Base-by-base conservation (phyloP, 805 yeast species). In the Lipomyces chichibuensis region DNA sequence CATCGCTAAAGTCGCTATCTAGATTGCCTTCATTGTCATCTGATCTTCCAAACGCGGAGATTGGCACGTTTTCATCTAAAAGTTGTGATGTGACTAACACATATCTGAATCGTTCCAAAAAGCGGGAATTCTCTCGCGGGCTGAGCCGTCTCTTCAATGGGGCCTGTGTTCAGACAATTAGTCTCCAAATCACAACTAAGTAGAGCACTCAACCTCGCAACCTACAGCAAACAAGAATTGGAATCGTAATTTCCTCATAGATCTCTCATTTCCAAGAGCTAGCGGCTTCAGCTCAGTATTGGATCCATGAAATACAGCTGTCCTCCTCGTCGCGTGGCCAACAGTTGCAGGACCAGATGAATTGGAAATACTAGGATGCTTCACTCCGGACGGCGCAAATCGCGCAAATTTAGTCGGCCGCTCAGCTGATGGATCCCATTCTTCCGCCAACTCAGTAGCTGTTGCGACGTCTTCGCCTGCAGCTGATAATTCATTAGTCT, bases 61-160 rank as follows among this genome's bases (percentile, higher is more conserved):
- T 65, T 5, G 66, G 60, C 13, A 67, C 54, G 39, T 64, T 78
- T 68, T 79, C 82, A 63, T 82, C 82, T 43, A 85, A 73, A 23
- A 85, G 75, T 63, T 81, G 83, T 7, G 86, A 83, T 3, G 86
- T 81, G 5, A 85, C 80, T 1, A 85, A 73, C 2, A 79, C 74
- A 72, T 85, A 86, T 57, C 84, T 80, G 69, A 85, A 84, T 69
- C 84, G 84, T 65, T 86, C 88, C 33, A 79, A 69, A 70, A 85
- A 85, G 56, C 74, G 66, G 32, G 67, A 55, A 17, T 74, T 76
- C 65, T 80, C 82, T 20, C 65, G 62, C 11, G 56, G 60, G 9
- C 66, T 46, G 25, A 71, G 57, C 37, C 64, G 54, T 43, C 59
- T 51, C 14, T 59, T 39, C 29, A 69, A 33, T 3, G 72, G 69